Evolutionary conservation across 257 asterid genomes (phyloP).

Genomic region (Solanum medicagineum): DNA sequence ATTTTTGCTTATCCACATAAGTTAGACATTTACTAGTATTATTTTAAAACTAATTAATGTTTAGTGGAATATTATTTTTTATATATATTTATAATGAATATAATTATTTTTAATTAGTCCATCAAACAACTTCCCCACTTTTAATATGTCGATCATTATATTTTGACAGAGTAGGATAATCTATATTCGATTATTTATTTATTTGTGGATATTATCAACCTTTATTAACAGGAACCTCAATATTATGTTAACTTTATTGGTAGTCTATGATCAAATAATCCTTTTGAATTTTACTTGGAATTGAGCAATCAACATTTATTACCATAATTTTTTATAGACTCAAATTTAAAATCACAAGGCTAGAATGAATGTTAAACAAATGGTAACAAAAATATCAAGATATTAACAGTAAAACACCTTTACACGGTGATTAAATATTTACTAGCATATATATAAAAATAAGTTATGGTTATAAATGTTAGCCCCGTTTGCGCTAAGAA

Average conservation of each 20-base stretch:
- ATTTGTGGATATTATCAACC: not conserved
- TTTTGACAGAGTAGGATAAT: not conserved
- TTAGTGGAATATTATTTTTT: not conserved
- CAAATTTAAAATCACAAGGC: too few species aligned
- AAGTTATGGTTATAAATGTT: too few species aligned
- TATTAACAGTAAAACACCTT: too few species aligned
- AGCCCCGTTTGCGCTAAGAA: too few species aligned
- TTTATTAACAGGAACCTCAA: not conserved
- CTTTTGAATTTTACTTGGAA: not conserved
- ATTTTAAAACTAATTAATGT: not conserved
- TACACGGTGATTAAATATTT: too few species aligned
- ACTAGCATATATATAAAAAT: too few species aligned
- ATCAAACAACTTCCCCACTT: not conserved
- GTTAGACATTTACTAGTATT: not conserved
- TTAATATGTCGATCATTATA: not conserved
- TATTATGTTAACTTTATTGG: not conserved
- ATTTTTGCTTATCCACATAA: too few species aligned
- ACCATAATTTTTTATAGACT: not conserved
- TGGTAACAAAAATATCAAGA: too few species aligned
- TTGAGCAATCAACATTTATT: not conserved
- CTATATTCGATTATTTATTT: not conserved
- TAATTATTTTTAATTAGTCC: not conserved
- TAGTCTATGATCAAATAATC: not conserved
- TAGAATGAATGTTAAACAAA: too few species aligned
- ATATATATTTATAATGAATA: not conserved